A percentile compares a stretch with the other conserved stretches of the same genome.
These are phyloP conservation scores for Sphaceloma murrayae DNA, from an alignment of 2,329 filamentous ascomycete genomes.

Conservation along the genomic window DNA sequence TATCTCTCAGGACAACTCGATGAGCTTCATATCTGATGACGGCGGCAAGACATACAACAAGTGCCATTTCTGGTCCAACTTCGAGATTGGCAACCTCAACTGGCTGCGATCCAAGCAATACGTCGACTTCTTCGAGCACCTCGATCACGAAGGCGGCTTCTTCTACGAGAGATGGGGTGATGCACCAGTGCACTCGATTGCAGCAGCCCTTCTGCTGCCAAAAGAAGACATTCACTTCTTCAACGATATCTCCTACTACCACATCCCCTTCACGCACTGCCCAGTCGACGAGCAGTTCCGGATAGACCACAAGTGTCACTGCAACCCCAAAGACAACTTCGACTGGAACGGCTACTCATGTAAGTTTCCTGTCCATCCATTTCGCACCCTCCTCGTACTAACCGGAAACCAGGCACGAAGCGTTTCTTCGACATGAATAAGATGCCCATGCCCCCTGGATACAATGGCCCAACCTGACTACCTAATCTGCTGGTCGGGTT, in stretches of 20 bases:
- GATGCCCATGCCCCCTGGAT: constrained; percentile 74
- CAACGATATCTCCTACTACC: constrained; percentile 97
- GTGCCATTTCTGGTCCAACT: constrained; percentile 99
- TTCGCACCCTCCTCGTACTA: too few relatives aligned
- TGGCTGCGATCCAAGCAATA: constrained; percentile 89
- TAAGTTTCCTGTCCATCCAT: constrained; percentile 41
- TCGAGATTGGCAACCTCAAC: constrained; percentile 86
- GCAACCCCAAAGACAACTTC: constrained; percentile 94
- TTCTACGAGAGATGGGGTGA: constrained; percentile 99
- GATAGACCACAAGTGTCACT: constrained; percentile 80
- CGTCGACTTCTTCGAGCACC: constrained; percentile 76
- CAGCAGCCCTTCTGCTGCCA: constrained; percentile 72
- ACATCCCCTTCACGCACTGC: constrained; percentile 96
- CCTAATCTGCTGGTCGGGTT: constrained; percentile 3
- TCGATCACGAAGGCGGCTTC: constrained; percentile 90
- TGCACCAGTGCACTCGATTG: constrained; percentile 96
- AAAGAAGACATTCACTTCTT: constrained; percentile 98
- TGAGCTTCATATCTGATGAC: constrained; percentile 87
- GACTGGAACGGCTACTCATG: constrained; percentile 99
- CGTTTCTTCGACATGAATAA: constrained; percentile 78
- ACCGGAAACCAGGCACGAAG: constrained; percentile 65
- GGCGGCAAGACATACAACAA: constrained; percentile 87
- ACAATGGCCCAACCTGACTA: constrained; percentile 46
- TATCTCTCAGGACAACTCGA: constrained; percentile 70
- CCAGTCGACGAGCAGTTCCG: constrained; percentile 80